Evolutionary conservation across 208 protist genomes (phyloP).

Genomic region (Naegleria gruberi): DNA sequence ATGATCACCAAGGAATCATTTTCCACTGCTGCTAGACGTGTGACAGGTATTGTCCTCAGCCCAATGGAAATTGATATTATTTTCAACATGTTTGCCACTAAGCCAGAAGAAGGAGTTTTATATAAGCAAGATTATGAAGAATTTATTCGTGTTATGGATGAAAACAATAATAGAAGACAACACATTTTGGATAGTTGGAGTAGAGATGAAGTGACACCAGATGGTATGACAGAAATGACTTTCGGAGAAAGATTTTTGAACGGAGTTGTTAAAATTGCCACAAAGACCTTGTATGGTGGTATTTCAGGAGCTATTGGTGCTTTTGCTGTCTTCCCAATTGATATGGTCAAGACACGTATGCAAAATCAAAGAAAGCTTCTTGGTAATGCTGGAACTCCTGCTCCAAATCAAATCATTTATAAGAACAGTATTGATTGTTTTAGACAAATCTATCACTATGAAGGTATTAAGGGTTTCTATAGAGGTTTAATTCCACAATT

Average conservation of each 20-base stretch:
- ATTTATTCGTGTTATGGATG: neutral
- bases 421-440: constrained; percentile 44
- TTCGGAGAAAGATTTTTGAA: neutral
- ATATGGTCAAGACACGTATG: constrained; percentile 55
- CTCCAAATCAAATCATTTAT: constrained; percentile 29
- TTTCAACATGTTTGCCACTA: constrained; percentile 9
- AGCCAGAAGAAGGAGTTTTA: neutral
- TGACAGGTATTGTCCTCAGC: constrained; percentile 6
- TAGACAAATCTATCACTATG: constrained; percentile 19
- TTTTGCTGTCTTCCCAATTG: constrained; percentile 52
- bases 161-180: neutral
- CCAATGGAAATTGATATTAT: constrained; percentile 23
- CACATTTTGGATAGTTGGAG: neutral
- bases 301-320: constrained; percentile 47
- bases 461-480: constrained; percentile 44
- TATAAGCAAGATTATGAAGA: constrained; percentile 15
- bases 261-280: neutral
- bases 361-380: constrained; percentile 43
- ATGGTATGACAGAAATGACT: neutral
- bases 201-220: neutral
- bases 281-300: constrained; percentile 19
- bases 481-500: constrained; percentile 47
- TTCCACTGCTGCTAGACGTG: neutral
- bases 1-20: constrained; percentile 7
- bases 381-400: constrained; percentile 2